Evolutionary conservation across 73 alveolate genomes (phyloP).

Genomic region (Paramecium tetraurelia): DNA sequence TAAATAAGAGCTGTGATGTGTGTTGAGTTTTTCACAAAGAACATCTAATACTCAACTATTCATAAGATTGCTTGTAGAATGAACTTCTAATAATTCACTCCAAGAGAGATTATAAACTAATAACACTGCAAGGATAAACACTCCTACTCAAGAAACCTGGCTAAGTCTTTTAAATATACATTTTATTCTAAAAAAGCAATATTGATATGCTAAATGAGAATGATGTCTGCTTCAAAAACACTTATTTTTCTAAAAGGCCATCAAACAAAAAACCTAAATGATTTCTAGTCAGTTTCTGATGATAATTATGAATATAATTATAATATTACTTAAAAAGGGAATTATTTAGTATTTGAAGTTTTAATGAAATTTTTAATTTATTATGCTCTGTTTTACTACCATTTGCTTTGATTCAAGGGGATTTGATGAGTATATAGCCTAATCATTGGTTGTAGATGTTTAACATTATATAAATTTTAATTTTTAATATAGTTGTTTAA

Average conservation of each 20-base stretch:
- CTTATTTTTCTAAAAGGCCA: not conserved
- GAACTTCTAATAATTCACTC: not conserved
- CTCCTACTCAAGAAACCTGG: not conserved
- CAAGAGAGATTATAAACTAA: not conserved
- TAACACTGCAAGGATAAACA: not conserved
- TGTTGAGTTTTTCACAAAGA: not conserved
- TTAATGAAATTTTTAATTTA: not conserved
- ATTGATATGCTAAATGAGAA: not conserved
- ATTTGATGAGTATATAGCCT: too few relatives aligned
- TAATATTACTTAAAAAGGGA: not conserved
- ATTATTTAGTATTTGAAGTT: not conserved
- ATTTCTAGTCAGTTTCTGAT: not conserved
- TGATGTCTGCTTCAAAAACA: not conserved
- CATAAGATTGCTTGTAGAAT: not conserved
- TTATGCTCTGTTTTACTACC: too few relatives aligned
- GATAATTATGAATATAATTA: not conserved
- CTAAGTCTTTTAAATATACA: not conserved
- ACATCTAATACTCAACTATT: not conserved
- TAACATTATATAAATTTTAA: not conserved
- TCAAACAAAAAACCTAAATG: not conserved
- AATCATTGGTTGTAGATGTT: not conserved
- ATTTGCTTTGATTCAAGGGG: not conserved
- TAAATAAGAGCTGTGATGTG: not conserved
- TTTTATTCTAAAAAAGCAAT: not conserved
- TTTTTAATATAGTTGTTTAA: not conserved